A percentile compares a stretch with the other conserved stretches of the same genome.
Evolutionary conservation across 371 early-diverging fungal genomes (phyloP).

Genomic region (Actinomortierella wolfii): DNA sequence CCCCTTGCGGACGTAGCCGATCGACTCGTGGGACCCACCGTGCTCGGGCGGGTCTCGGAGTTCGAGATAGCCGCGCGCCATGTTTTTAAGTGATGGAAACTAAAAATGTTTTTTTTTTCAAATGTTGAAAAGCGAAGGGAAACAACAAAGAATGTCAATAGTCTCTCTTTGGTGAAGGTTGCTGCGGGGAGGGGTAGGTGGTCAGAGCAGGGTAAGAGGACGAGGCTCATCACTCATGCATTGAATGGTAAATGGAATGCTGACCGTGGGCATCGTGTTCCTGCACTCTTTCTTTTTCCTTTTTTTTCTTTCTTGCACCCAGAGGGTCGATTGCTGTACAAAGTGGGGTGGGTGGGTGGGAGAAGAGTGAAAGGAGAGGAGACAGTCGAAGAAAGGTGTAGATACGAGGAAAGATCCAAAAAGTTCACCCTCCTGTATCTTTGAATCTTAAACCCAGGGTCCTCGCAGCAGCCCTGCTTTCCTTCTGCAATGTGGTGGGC

Average conservation of each 20-base stretch:
- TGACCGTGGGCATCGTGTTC: background rate
- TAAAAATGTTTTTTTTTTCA: background rate
- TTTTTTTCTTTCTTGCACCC: too few species aligned
- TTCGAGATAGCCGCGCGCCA: constrained; percentile 41
- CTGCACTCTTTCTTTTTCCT: too few species aligned
- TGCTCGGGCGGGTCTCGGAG: constrained; percentile 25
- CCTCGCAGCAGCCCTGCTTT: too few species aligned
- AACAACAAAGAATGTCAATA: background rate
- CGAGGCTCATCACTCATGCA: background rate
- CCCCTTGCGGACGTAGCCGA: constrained; percentile 2
- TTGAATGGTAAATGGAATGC: background rate
- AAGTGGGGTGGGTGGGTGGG: too few species aligned
- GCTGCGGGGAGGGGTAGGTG: background rate
- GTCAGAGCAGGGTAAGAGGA: background rate
- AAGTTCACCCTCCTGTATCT: too few species aligned
- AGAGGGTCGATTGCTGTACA: too few species aligned
- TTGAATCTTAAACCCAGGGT: too few species aligned
- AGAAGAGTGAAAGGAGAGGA: too few species aligned
- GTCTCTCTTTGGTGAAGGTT: too few species aligned
- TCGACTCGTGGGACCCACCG: background rate
- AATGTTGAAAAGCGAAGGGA: background rate
- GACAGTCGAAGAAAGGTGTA: too few species aligned
- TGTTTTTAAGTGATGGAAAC: background rate
- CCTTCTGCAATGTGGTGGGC: too few species aligned
- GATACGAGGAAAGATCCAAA: too few species aligned